Conservation (phyloP, 768 basidiomycete species). For the Tremella fuciformis region DNA sequence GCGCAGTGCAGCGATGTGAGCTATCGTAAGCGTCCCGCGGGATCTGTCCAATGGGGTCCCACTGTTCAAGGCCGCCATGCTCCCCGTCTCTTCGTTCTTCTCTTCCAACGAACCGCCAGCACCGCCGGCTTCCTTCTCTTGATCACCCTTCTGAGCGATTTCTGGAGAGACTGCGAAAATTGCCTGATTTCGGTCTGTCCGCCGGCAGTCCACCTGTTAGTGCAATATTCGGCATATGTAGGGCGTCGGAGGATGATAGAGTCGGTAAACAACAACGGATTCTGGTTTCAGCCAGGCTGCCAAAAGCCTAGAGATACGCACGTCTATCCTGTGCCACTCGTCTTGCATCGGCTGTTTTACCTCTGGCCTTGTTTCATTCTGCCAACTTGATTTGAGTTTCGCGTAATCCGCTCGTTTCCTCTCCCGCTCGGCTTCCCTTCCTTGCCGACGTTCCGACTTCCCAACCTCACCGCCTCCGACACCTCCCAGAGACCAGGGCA, state of each 20-base stretch:
- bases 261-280: no score
- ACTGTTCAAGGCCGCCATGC: slow-evolving; percentile 48
- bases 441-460: slow-evolving; percentile 67
- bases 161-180: slow-evolving; percentile 62
- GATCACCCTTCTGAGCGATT: slow-evolving; percentile 44
- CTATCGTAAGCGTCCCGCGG: slow-evolving; percentile 28
- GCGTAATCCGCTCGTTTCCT: slow-evolving; percentile 60
- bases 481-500: slow-evolving; percentile 70
- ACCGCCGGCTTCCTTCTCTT: slow-evolving; percentile 59
- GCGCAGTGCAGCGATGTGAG: slow-evolving; percentile 81
- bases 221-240: background rate
- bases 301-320: slow-evolving; percentile 20
- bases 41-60: slow-evolving; percentile 11
- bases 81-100: slow-evolving; percentile 44
- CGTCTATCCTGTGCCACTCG: slow-evolving; percentile 57
- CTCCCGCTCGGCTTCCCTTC: slow-evolving; percentile 43
- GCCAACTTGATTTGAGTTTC: slow-evolving; percentile 72
- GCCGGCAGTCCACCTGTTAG: slow-evolving; percentile 85
- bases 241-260: no score
- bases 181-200: slow-evolving; percentile 91
- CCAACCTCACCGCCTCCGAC: slow-evolving; percentile 60
- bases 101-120: slow-evolving; percentile 30
- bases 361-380: slow-evolving; percentile 64
- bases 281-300: no score
- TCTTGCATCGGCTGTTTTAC: slow-evolving; percentile 67